Evolutionary conservation across 2,329 filamentous ascomycete species (phyloP), one percentile per base, ranked within the genome.

Genomic region (Didymella arachidicola): DNA sequence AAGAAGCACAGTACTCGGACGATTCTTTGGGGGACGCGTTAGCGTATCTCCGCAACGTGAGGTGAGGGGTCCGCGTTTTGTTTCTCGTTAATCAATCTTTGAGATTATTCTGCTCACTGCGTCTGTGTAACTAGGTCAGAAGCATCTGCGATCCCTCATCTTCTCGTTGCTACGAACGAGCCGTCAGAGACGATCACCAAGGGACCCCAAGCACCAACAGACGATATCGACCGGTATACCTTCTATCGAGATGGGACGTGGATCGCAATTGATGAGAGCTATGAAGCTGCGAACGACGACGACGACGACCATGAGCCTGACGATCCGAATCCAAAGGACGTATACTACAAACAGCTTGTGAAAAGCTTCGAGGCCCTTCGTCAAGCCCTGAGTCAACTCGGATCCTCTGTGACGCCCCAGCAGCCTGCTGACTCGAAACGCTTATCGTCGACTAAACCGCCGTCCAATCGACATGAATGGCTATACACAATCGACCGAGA

Each of bases 181-280:
- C 64, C 72, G 14, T 59, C 65, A 41, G 66, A 72, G 19, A 43
- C 56, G 7, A 49, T 64, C 16, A 47, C 46, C 34, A 50, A 59
- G 25, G 10, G 22, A 26, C 71, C 79, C 52, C 69, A 76, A 19
- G 66, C 72, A 32, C 80, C 84, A 41, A 87, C 87, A 68, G 70
- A 80, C 8, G 72, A 80, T 56, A 81, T 81, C 6, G 62, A 77
- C 67, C 79, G 81, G 22, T 78, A 84, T 54, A 90, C 89, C 11
- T 88, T 86, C 70, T 95, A 91, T 73, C 80, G 87, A 16, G 91
- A 96, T 66, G 93, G 92, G 47, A 90, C 91, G 36, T 97, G 92
- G 73, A 86, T 89, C 25, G 81, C 83, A 2, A 83, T 86, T 0
- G 78, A 82, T 12, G 65, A 73, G 16, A 50, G 50, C 29, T 30